Percentiles rank a stretch among this genome's conserved stretches.
Evolutionary conservation across 2,329 filamentous ascomycete species (phyloP).

Genomic region (Pyrenochaeta sp.): DNA sequence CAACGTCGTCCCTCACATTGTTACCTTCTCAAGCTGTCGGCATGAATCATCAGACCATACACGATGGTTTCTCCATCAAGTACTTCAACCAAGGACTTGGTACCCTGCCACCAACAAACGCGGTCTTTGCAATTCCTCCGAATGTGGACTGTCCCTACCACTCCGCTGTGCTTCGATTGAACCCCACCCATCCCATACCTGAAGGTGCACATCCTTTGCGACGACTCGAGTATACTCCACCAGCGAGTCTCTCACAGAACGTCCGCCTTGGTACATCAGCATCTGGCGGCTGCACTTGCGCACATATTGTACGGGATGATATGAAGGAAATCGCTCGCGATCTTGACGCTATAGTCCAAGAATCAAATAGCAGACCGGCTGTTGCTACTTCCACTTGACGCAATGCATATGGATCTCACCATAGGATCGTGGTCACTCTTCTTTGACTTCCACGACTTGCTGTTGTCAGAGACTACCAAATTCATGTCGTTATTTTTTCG

Average conservation of each 20-base stretch:
- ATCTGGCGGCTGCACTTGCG: conserved; percentile 11
- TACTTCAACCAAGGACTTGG: conserved; percentile 1
- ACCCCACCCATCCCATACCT: background rate
- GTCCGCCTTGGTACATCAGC: conserved; percentile 11
- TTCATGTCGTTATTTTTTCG: too few species aligned
- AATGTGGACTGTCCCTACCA: conserved; percentile 8
- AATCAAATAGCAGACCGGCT: background rate
- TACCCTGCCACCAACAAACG: background rate
- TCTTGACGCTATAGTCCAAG: conserved; percentile 3
- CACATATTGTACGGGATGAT: background rate
- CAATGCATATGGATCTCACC: background rate
- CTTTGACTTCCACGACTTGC: background rate
- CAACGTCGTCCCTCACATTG: too few species aligned
- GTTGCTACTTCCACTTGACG: background rate
- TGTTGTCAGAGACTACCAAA: too few species aligned
- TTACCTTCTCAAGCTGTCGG: too few species aligned
- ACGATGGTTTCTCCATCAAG: conserved; percentile 3
- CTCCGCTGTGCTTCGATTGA: background rate
- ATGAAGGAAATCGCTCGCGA: conserved; percentile 7
- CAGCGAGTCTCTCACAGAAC: background rate
- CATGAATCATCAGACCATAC: background rate
- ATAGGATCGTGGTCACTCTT: background rate
- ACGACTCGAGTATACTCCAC: conserved; percentile 3
- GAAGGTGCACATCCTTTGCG: background rate
- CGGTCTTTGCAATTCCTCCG: background rate